These are phyloP conservation scores for Mangifera indica DNA, from an alignment of 345 rosid species.

Conservation along the genomic window DNA sequence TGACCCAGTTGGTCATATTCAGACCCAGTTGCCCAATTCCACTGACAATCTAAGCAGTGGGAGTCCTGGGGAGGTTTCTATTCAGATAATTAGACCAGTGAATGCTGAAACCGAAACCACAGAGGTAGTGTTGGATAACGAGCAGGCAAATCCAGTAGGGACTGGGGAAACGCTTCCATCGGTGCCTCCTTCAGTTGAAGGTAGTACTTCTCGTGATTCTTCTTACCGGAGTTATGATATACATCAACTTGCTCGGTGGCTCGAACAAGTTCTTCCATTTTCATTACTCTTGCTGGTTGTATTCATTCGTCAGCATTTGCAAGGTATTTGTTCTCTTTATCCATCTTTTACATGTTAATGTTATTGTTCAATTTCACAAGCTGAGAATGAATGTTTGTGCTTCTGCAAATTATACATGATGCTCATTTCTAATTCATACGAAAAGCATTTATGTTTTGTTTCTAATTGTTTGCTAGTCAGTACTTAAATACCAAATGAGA, in stretches of 20 bases:
- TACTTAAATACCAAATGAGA: not conserved
- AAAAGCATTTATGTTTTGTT: too few species aligned
- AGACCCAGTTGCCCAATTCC: slow-evolving; percentile 21
- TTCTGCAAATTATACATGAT: not conserved
- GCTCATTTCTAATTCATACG: not conserved
- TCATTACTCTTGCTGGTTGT: slow-evolving; percentile 50
- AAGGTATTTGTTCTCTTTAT: slow-evolving; percentile 35
- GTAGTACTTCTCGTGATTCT: slow-evolving; percentile 20
- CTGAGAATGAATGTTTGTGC: not conserved
- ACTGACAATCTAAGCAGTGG: not conserved
- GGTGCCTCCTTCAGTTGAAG: slow-evolving; percentile 18
- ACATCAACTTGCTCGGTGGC: slow-evolving; percentile 51
- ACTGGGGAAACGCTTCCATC: slow-evolving; percentile 20
- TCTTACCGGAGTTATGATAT: slow-evolving; percentile 52
- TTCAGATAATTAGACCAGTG: slow-evolving; percentile 39
- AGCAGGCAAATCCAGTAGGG: slow-evolving; percentile 13
- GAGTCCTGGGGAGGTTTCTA: slow-evolving; percentile 39
- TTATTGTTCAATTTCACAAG: not conserved
- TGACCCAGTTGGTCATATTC: slow-evolving; percentile 9
- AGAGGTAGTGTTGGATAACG: not conserved
- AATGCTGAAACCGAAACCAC: slow-evolving; percentile 17
- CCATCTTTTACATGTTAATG: not conserved
- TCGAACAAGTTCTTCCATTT: slow-evolving; percentile 60
- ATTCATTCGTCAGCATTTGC: slow-evolving; percentile 63
- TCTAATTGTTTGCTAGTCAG: not conserved